Evolutionary conservation across 1,139 yeast species (phyloP), one percentile per base, ranked within the genome.

Genomic region (Taiozyma sp.): DNA sequence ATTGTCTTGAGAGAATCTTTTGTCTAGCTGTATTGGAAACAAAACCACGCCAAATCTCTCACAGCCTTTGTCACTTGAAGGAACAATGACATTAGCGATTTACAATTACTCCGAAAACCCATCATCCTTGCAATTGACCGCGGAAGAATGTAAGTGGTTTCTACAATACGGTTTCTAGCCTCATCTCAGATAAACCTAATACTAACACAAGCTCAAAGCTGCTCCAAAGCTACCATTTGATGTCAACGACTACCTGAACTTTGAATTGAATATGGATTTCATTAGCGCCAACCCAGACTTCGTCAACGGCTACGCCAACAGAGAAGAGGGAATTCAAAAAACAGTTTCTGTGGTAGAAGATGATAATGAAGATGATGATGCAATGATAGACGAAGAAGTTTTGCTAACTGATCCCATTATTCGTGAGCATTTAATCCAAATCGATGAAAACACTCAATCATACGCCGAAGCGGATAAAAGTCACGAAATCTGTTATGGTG

Each of bases 181-280:
- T 38, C 41, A 19, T 38, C 24, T 10, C 30, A 28, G 12, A 8
- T 28, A 5, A 19, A 4, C 24, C 9, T 8, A 16, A 13, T 38
- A 38, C 41, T 38, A 38, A 38, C 24, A 19, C 4, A 38, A n/a
- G 19, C 14, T 10, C 4, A 23, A 13, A 51, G 54, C 16, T 5
- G 50, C 54, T 9, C 47, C 50, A 23, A 60, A 58, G 50, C 51
- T 56, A 9, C 62, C 64, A 9, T 61, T 61, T 47, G 64, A 60
- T 43, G 48, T 60, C 44, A 54, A 54, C 32, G 63, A 61, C 48
- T 61, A 60, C 34, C 47, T 57, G 36, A 55, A 48, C 32, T 51
- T 60, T 27, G 65, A 60, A 50, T 50, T 58, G 47, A 56, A 56
- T 34, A 63, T 58, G 39, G 63, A 57, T 28, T 56, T 58, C 47